phyloP scores from a whole-genome alignment of 345 rosid species.

The Aquilaria sinensis region DNA sequence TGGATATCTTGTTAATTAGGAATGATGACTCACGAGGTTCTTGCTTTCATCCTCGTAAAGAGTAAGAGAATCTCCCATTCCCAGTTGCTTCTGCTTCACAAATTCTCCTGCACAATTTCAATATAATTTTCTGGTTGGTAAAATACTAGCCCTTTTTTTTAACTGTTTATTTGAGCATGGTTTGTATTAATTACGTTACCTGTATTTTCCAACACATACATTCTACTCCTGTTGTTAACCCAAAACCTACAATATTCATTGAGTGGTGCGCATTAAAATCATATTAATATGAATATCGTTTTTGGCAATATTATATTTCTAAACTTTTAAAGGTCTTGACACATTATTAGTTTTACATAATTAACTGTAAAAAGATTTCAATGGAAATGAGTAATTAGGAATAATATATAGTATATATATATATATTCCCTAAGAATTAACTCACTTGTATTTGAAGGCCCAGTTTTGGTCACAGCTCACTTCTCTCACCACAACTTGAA shows the following conservation, averaged over 20 bases:
- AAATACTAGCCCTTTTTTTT: no score
- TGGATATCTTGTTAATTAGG: background rate
- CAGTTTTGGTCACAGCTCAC: constrained; percentile 34
- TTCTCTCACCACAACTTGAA: constrained; percentile 41
- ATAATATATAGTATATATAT: background rate
- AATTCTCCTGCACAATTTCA: constrained; percentile 44
- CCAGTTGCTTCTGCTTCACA: constrained; percentile 40
- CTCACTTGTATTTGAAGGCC: constrained; percentile 63
- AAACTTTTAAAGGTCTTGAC: no score
- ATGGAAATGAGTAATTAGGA: no score
- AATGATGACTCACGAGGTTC: constrained; percentile 59
- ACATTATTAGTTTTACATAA: no score
- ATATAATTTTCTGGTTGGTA: background rate
- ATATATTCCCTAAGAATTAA: background rate
- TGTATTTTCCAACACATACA: constrained; percentile 85
- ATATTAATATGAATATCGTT: no score
- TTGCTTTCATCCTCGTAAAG: constrained; percentile 71
- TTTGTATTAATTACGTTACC: constrained; percentile 25
- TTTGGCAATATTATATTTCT: no score
- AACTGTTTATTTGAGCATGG: background rate
- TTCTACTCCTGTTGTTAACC: constrained; percentile 77
- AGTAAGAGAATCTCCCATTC: constrained; percentile 51
- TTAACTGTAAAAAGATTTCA: no score
- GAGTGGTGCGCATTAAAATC: background rate
- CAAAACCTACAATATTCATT: constrained; percentile 53